A percentile compares a stretch with the other conserved stretches of the same genome.
Conservation (phyloP, 371 early-diverging fungal genomes). For the Syncephalastrum monosporum region DNA sequence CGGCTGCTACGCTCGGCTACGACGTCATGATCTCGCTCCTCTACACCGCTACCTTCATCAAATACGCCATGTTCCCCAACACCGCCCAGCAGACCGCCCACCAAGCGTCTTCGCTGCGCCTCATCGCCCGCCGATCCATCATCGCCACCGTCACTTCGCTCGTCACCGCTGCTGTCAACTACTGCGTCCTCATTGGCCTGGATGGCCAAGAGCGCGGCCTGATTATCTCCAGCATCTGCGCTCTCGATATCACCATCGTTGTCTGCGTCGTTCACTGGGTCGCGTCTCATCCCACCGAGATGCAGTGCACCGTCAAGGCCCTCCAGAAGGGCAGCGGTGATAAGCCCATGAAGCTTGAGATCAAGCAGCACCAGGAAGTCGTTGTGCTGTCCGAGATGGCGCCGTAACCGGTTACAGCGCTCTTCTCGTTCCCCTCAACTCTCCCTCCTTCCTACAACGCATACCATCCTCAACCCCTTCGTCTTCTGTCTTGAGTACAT, state of each 20-base stretch:
- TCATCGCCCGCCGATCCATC: conserved; percentile 42
- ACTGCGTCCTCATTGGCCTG: conserved; percentile 35
- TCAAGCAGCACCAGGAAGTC: conserved; percentile 39
- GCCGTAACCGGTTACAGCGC: conserved; percentile 7
- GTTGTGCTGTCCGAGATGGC: conserved; percentile 28
- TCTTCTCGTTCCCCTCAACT: background rate
- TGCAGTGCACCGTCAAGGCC: conserved; percentile 15
- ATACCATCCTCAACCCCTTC: too few relatives aligned
- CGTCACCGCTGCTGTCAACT: conserved; percentile 29
- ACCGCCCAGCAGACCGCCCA: conserved; percentile 23
- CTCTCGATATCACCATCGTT: conserved; percentile 19
- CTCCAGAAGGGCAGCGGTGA: conserved; percentile 14
- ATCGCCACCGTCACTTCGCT: conserved; percentile 37
- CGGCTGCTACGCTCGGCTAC: conserved; percentile 34
- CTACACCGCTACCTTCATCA: conserved; percentile 36
- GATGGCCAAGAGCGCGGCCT: conserved; percentile 29
- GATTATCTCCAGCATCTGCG: conserved; percentile 16
- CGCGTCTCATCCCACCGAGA: conserved; percentile 20
- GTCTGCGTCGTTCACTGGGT: conserved; percentile 26
- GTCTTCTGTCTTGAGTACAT: too few relatives aligned
- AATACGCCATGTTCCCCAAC: conserved; percentile 29
- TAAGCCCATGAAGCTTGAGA: conserved; percentile 27
- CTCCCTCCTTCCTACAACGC: background rate
- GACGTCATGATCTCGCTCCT: conserved; percentile 42
- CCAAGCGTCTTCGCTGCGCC: conserved; percentile 26